Conservation (phyloP, 441 rosid species). For the Arabidopsis hybrid region DNA sequence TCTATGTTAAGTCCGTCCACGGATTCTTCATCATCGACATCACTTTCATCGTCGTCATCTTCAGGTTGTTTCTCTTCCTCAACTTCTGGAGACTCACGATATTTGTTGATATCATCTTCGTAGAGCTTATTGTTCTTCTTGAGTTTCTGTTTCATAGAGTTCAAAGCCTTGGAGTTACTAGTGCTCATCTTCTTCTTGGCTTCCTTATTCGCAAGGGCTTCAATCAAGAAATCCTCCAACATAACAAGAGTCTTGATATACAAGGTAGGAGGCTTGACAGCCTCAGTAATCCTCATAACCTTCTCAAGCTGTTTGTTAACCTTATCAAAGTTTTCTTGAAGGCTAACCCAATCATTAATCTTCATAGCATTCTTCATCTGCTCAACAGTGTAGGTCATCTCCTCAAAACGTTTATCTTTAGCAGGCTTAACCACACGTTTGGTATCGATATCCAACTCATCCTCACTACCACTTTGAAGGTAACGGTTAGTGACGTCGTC, state of each 20-base stretch:
- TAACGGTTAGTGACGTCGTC: slow-evolving; percentile 43
- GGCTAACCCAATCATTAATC: slow-evolving; percentile 83
- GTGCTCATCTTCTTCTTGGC: slow-evolving; percentile 88
- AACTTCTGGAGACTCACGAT: slow-evolving; percentile 66
- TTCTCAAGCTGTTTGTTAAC: slow-evolving; percentile 84
- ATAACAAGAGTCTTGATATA: slow-evolving; percentile 75
- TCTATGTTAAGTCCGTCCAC: slow-evolving; percentile 54
- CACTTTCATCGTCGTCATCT: slow-evolving; percentile 56
- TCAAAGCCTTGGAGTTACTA: slow-evolving; percentile 83
- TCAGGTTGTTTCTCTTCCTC: slow-evolving; percentile 61
- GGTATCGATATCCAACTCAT: slow-evolving; percentile 58
- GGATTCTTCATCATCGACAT: slow-evolving; percentile 49
- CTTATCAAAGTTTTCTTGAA: slow-evolving; percentile 78
- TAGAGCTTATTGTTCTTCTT: slow-evolving; percentile 78
- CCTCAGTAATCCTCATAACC: slow-evolving; percentile 73
- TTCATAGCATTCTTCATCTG: slow-evolving; percentile 84
- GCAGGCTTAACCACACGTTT: slow-evolving; percentile 72
- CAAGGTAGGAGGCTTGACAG: slow-evolving; percentile 58
- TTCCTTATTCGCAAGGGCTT: slow-evolving; percentile 79
- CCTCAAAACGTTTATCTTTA: slow-evolving; percentile 78
- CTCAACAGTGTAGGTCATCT: slow-evolving; percentile 67
- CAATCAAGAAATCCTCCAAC: slow-evolving; percentile 79
- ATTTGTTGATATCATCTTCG: slow-evolving; percentile 66
- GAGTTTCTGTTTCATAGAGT: slow-evolving; percentile 79
- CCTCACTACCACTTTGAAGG: slow-evolving; percentile 52